phyloP scores from a whole-genome alignment of 108 stramenopile species.

The Mediolabrus comicus region DNA sequence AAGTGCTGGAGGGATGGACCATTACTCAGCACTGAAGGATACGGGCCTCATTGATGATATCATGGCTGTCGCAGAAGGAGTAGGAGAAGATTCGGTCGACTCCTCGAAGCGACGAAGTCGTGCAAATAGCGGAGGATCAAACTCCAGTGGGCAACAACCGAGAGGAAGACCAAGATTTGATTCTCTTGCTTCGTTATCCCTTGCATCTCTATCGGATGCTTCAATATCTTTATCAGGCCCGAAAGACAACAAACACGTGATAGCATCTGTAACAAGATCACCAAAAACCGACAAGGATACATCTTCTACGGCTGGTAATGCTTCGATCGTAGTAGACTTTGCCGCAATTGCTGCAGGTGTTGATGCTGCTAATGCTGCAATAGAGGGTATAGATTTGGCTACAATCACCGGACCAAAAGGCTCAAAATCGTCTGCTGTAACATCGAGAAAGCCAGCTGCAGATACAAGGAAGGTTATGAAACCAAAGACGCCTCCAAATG shows the following conservation, averaged over 20 bases:
- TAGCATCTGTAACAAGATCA: conserved; percentile 12
- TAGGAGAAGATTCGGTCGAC: conserved; percentile 35
- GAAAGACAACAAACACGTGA: conserved; percentile 18
- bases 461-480: neutral
- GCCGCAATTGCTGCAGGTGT: conserved; percentile 80
- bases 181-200: conserved; percentile 62
- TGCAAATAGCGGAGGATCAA: conserved; percentile 21
- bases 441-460: neutral
- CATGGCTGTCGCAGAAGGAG: conserved; percentile 56
- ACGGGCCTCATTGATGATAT: conserved; percentile 56
- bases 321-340: conserved; percentile 65
- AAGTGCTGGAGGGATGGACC: conserved; percentile 36
- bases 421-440: conserved; percentile 7
- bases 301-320: conserved; percentile 8
- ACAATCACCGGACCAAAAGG: conserved; percentile 18
- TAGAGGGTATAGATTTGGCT: conserved; percentile 58
- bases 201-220: conserved; percentile 54
- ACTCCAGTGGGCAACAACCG: conserved; percentile 10
- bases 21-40: conserved; percentile 30
- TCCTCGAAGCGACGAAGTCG: neutral
- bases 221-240: conserved; percentile 34
- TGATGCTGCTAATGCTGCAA: conserved; percentile 75
- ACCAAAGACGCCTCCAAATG: neutral
- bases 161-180: conserved; percentile 51
- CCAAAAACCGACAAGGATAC: conserved; percentile 13